phyloP scores from a whole-genome alignment of 371 early-diverging fungal genomes.

The Caulochytrium protostelioides region DNA sequence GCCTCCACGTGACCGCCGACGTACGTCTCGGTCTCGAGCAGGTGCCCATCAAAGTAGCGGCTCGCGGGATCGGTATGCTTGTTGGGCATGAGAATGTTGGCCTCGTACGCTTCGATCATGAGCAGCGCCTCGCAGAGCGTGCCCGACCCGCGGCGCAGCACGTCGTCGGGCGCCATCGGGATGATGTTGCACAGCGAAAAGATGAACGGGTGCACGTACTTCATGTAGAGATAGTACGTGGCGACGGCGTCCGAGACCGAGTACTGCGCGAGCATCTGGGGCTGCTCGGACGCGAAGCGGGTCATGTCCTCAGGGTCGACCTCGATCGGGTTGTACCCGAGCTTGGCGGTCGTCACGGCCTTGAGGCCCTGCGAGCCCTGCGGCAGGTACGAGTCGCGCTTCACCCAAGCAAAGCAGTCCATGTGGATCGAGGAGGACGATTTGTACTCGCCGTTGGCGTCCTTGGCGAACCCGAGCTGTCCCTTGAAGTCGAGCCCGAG shows the following conservation, averaged over 20 bases:
- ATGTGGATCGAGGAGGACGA: conserved; percentile 81
- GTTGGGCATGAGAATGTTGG: conserved; percentile 88
- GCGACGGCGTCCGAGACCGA: conserved; percentile 99
- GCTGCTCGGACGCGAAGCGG: conserved; percentile 73
- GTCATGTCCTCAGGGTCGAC: conserved; percentile 99
- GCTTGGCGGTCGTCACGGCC: conserved; percentile 88
- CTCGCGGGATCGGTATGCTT: conserved; percentile 59
- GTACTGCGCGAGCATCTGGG: conserved; percentile 93
- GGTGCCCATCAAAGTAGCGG: conserved; percentile 70
- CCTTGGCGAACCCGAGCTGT: conserved; percentile 69
- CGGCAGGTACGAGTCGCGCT: conserved; percentile 96
- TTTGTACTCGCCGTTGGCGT: conserved; percentile 67
- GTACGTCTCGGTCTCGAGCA: conserved; percentile 89
- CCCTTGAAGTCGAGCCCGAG: conserved; percentile 61
- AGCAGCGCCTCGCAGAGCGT: conserved; percentile 95
- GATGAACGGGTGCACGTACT: conserved; percentile 98
- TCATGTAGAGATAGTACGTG: conserved; percentile 97
- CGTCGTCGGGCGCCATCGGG: conserved; percentile 91
- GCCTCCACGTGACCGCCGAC: conserved; percentile 99
- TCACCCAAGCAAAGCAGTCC: conserved; percentile 99
- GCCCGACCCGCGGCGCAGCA: conserved; percentile 91
- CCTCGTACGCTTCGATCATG: conserved; percentile 88
- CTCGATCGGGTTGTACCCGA: conserved; percentile 97
- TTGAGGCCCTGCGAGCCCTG: conserved; percentile 92
- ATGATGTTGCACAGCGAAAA: conserved; percentile 98